These are phyloP conservation scores for Ganoderma lucidum DNA, from an alignment of 1,284 basidiomycete species.

Conservation along the genomic window DNA sequence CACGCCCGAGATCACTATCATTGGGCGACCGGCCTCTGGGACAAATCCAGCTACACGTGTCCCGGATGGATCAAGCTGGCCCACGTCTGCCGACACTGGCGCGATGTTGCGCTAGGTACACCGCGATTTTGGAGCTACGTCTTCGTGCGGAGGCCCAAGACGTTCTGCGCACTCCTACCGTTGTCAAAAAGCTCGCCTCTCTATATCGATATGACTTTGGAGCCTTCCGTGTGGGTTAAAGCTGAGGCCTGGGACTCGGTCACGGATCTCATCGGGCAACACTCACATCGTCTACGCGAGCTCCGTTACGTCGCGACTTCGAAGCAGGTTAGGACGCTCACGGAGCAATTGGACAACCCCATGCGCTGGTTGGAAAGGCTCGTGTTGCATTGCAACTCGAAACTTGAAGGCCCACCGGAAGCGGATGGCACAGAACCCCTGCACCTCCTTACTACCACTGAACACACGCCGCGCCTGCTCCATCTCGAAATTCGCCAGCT, in stretches of 20 bases:
- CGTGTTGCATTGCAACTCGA: neutral
- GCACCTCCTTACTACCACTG: neutral
- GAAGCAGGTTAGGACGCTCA: neutral
- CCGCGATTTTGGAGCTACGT: neutral
- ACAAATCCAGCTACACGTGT: neutral
- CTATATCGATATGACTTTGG: neutral
- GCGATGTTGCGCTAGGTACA: neutral
- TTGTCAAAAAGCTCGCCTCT: neutral
- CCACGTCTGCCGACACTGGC: neutral
- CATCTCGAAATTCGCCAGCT: neutral
- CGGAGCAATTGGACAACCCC: neutral
- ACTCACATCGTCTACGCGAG: neutral
- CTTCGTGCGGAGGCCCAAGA: neutral
- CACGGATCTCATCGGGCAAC: neutral
- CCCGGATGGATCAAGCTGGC: neutral
- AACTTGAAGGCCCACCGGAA: neutral
- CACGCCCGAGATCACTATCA: neutral
- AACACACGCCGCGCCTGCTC: neutral
- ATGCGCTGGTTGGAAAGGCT: neutral
- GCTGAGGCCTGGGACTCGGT: neutral
- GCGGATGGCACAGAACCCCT: neutral
- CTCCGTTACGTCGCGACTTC: neutral
- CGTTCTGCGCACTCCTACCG: neutral
- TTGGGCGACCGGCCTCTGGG: neutral
- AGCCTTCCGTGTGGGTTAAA: neutral